phyloP scores from a whole-genome alignment of 2,329 filamentous ascomycete genomes.

The Macroventuria anomochaeta region DNA sequence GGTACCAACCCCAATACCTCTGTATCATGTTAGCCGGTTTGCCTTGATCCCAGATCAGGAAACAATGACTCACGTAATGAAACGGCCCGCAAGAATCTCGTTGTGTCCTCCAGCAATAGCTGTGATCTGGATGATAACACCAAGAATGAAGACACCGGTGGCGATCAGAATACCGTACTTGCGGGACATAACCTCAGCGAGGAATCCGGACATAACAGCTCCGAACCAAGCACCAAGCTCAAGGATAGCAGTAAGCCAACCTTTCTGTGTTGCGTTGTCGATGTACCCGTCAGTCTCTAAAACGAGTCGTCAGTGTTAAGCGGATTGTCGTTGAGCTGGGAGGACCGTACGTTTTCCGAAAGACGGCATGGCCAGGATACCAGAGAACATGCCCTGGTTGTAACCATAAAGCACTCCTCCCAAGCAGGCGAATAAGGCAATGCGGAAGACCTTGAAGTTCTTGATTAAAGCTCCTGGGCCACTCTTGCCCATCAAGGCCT shows the following conservation, averaged over 20 bases:
- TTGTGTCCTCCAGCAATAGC: constrained; percentile 63
- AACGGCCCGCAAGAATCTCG: constrained; percentile 72
- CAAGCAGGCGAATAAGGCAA: constrained; percentile 61
- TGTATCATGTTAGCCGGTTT: constrained; percentile 32
- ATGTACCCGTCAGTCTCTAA: constrained; percentile 53
- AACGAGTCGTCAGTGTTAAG: not conserved
- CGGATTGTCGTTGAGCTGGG: not conserved
- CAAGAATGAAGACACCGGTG: constrained; percentile 70
- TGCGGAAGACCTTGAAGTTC: constrained; percentile 62
- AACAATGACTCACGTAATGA: constrained; percentile 61
- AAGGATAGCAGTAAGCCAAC: constrained; percentile 67
- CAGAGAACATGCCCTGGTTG: constrained; percentile 79
- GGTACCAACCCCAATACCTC: constrained; percentile 70
- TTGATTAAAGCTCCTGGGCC: constrained; percentile 59
- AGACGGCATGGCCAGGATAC: constrained; percentile 62
- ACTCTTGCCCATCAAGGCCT: constrained; percentile 34
- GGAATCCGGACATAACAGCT: constrained; percentile 70
- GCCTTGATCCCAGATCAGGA: not conserved
- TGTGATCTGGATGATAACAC: constrained; percentile 71
- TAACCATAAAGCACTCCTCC: constrained; percentile 69
- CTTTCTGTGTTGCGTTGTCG: constrained; percentile 51
- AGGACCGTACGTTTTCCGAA: constrained; percentile 52
- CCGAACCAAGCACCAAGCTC: constrained; percentile 82
- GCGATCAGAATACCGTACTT: constrained; percentile 74
- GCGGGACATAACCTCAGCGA: constrained; percentile 73